phyloP scores from a whole-genome alignment of 2,329 filamentous ascomycete species.

The Fusarium neocosmosporiellum region DNA sequence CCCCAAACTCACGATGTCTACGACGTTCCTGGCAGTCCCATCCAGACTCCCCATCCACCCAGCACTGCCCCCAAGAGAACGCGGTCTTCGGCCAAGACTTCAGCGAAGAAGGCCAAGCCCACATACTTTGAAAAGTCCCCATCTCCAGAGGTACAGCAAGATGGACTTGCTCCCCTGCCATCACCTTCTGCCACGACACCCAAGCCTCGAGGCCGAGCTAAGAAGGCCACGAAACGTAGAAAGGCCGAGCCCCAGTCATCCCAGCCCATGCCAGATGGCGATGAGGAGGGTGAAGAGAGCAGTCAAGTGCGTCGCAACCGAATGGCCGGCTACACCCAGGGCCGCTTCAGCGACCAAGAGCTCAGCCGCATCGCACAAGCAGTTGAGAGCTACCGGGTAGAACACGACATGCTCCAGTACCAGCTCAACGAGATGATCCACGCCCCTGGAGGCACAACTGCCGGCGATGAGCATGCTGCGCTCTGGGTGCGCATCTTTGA shows the following conservation, averaged over 20 bases:
- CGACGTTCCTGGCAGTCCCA: conserved; percentile 40
- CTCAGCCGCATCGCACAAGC: conserved; percentile 53
- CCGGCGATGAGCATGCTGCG: conserved; percentile 51
- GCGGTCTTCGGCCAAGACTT: conserved; percentile 50
- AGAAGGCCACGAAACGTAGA: conserved; percentile 44
- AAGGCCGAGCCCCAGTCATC: conserved; percentile 28
- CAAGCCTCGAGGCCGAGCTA: conserved; percentile 45
- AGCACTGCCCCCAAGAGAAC: conserved; percentile 41
- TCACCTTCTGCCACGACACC: conserved; percentile 49
- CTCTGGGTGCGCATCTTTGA: conserved; percentile 64
- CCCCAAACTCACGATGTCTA: conserved; percentile 37
- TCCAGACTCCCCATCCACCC: conserved; percentile 32
- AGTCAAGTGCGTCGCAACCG: conserved; percentile 36
- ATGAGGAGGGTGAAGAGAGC: conserved; percentile 24
- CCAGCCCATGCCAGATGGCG: conserved; percentile 39
- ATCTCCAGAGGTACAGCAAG: conserved; percentile 31
- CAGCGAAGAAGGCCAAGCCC: conserved; percentile 60
- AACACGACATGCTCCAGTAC: conserved; percentile 55
- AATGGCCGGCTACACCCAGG: conserved; percentile 48
- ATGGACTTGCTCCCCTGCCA: conserved; percentile 42
- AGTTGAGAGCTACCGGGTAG: conserved; percentile 58
- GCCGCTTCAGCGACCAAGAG: conserved; percentile 59
- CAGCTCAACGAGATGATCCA: conserved; percentile 61
- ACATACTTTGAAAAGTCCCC: conserved; percentile 55
- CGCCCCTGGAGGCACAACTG: conserved; percentile 49